Evolutionary conservation across 352 stramenopile genomes (phyloP).

Genomic region (Pythium pyrilobum): DNA sequence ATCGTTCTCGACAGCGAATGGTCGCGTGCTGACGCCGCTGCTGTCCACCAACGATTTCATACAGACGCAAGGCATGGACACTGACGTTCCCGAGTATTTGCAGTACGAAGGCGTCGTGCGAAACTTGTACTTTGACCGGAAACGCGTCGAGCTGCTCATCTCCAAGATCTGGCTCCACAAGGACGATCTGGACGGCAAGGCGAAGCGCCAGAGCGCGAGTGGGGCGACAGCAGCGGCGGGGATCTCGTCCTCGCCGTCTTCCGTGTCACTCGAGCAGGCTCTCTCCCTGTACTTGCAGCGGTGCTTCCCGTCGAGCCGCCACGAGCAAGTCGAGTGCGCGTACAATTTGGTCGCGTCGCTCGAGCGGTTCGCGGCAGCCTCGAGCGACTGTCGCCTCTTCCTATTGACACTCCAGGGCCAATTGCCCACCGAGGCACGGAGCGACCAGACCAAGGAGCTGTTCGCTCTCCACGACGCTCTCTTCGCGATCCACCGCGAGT

Average conservation of each 20-base stretch:
- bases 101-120: constrained; percentile 57
- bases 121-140: constrained; percentile 40
- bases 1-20: neutral
- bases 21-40: constrained; percentile 1
- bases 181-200: constrained; percentile 39
- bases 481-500: constrained; percentile 42
- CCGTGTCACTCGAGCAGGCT: constrained; percentile 25
- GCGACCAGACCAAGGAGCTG: constrained; percentile 40
- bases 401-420: constrained; percentile 38
- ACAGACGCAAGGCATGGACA: constrained; percentile 22
- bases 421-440: constrained; percentile 38
- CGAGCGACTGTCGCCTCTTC: constrained; percentile 53
- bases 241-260: too few species aligned
- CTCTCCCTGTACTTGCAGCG: constrained; percentile 36
- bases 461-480: constrained; percentile 44
- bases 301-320: constrained; percentile 13
- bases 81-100: constrained; percentile 46
- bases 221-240: constrained; percentile 3
- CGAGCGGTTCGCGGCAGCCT: constrained; percentile 30
- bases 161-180: constrained; percentile 54
- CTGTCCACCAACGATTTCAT: constrained; percentile 32
- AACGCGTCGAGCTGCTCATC: constrained; percentile 44
- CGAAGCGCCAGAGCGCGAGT: constrained; percentile 20
- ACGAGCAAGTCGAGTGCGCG: constrained; percentile 44
- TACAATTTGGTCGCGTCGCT: constrained; percentile 58